Percentiles rank a stretch among this genome's conserved stretches.
Evolutionary conservation across 2,329 filamentous ascomycete species (phyloP).

Genomic region (Pseudocercospora musae): DNA sequence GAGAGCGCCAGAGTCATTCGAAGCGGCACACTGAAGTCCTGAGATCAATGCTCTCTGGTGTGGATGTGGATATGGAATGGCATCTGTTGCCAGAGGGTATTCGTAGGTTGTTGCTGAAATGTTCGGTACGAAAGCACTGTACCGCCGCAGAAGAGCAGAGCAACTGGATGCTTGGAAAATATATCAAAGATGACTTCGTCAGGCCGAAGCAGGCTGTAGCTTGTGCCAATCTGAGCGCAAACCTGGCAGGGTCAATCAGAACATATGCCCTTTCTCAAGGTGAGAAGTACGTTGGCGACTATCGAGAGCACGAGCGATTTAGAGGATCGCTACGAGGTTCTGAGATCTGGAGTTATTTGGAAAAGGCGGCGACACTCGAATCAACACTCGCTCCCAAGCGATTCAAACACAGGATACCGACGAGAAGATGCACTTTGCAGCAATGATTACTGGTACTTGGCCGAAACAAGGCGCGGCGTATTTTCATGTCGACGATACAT

Average conservation of each 20-base stretch:
- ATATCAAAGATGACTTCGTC: slow-evolving; percentile 3
- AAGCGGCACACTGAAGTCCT: slow-evolving; percentile 33
- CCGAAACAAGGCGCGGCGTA: slow-evolving; percentile 43
- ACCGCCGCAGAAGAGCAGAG: neutral
- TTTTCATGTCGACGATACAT: slow-evolving; percentile 43
- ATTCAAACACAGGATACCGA: slow-evolving; percentile 44
- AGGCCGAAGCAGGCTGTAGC: slow-evolving; percentile 1
- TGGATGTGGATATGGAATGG: slow-evolving; percentile 52
- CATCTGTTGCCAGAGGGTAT: slow-evolving; percentile 48
- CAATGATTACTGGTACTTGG: slow-evolving; percentile 44
- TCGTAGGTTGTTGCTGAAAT: slow-evolving; percentile 44
- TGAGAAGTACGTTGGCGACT: neutral
- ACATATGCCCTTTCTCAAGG: slow-evolving; percentile 3
- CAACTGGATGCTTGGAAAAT: slow-evolving; percentile 1
- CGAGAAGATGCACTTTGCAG: slow-evolving; percentile 39
- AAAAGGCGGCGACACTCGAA: slow-evolving; percentile 52
- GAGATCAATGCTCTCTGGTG: slow-evolving; percentile 42
- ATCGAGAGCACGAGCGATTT: slow-evolving; percentile 5
- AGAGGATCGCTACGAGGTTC: slow-evolving; percentile 46
- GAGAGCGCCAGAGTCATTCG: slow-evolving; percentile 1
- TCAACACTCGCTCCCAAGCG: slow-evolving; percentile 49
- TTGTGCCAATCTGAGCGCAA: slow-evolving; percentile 1
- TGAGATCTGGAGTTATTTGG: slow-evolving; percentile 53
- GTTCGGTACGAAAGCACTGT: neutral
- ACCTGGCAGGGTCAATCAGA: neutral